Conservation (phyloP, 805 yeast genomes). For the Lipomyces yamanashiensis region DNA sequence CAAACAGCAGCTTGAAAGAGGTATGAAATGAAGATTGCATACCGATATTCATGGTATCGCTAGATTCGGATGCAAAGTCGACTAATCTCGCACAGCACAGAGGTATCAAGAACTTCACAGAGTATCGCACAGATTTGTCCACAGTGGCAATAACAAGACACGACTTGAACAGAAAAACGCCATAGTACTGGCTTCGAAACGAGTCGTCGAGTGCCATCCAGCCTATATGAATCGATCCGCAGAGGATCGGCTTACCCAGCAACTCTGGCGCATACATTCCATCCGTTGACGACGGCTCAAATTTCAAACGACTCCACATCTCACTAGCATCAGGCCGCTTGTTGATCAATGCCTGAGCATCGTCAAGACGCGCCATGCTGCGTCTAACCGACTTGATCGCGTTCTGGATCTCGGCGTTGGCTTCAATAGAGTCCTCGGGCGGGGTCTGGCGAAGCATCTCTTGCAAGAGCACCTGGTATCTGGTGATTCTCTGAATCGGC, state of each 20-base stretch:
- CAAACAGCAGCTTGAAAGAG: slow-evolving; percentile 34
- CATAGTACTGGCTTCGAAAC: slow-evolving; percentile 25
- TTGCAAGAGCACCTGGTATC: slow-evolving; percentile 28
- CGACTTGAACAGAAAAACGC: slow-evolving; percentile 33
- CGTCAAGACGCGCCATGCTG: slow-evolving; percentile 14
- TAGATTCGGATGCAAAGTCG: slow-evolving; percentile 5
- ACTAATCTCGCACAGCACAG: slow-evolving; percentile 19
- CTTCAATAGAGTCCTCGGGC: slow-evolving; percentile 27
- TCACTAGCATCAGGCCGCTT: slow-evolving; percentile 12
- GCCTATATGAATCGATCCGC: slow-evolving; percentile 33
- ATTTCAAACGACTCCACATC: slow-evolving; percentile 26
- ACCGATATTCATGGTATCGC: slow-evolving; percentile 11
- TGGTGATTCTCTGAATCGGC: slow-evolving; percentile 29
- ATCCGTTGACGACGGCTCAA: slow-evolving; percentile 3
- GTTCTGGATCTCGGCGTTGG: background rate
- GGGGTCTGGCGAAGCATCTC: slow-evolving; percentile 20
- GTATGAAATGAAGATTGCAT: slow-evolving; percentile 17
- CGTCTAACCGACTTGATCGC: slow-evolving; percentile 18
- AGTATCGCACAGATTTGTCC: slow-evolving; percentile 14
- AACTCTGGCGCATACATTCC: slow-evolving; percentile 16
- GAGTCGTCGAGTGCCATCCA: slow-evolving; percentile 29
- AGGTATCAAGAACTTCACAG: slow-evolving; percentile 30
- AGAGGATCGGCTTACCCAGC: slow-evolving; percentile 28
- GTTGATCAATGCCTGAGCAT: background rate
- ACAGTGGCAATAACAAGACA: slow-evolving; percentile 24